Conservation (phyloP, 1,284 basidiomycete species). For the Pseudozyma tsukubaensis region DNA sequence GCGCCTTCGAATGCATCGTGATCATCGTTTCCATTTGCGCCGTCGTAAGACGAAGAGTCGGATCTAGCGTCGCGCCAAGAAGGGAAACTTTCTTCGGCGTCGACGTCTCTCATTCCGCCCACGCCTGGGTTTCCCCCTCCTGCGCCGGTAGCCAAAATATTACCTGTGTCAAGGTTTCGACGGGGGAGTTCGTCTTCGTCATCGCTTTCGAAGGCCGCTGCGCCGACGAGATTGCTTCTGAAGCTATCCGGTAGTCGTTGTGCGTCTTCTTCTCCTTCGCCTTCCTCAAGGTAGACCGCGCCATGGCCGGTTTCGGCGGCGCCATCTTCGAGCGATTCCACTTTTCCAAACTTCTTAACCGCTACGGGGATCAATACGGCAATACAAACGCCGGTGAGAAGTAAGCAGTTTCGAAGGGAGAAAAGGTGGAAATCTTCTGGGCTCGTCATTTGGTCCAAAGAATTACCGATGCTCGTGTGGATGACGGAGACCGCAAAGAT, state of each 20-base stretch:
- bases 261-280: conserved; percentile 26
- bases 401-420: conserved; percentile 85
- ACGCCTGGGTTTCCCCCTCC: background rate
- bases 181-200: conserved; percentile 39
- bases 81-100: conserved; percentile 26
- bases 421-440: conserved; percentile 91
- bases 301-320: conserved; percentile 41
- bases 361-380: conserved; percentile 89
- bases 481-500: conserved; percentile 92
- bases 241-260: conserved; percentile 32
- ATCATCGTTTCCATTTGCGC: conserved; percentile 14
- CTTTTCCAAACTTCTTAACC: conserved; percentile 22
- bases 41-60: background rate
- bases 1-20: conserved; percentile 1
- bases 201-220: background rate
- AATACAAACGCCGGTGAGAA: conserved; percentile 82
- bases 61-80: conserved; percentile 10
- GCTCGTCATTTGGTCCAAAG: conserved; percentile 91
- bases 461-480: conserved; percentile 91
- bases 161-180: conserved; percentile 16
- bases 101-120: background rate
- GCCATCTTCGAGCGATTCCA: background rate
- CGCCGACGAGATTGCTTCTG: conserved; percentile 16
- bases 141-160: conserved; percentile 1
- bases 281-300: conserved; percentile 23